Evolutionary conservation across 208 protist species (phyloP), one percentile per base, ranked within the genome.

Genomic region (Leishmania aethiopica): DNA sequence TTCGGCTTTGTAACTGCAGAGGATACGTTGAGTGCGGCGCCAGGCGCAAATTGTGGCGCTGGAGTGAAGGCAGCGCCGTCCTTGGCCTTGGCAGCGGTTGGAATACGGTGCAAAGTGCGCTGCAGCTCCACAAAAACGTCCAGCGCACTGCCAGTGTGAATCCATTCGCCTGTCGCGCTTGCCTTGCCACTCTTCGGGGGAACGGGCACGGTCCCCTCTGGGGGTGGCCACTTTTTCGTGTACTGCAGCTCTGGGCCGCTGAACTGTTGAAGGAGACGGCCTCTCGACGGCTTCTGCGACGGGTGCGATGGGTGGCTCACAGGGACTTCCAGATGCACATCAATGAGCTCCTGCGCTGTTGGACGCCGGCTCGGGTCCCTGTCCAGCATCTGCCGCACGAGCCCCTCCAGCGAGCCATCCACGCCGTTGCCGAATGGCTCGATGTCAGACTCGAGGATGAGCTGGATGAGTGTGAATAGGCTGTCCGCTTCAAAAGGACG

Each of bases 311-410:
- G 94, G 72, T 97, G 94, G 72, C 90, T 94, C 28, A 75, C 66
- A 28, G 93, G 92, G 62, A 97, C 92, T 70, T 93, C 86, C 49
- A 96, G 84, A 78, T 96, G 88, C 35, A 91, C 86, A 79, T 96
- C 89, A 74, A 97, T 95, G 42, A 97, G 90, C 35, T 90, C 90
- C 86, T 96, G 92, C 17, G 94, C 92, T 17, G 91, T 94, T 22
- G 94, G 94, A 13, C 94, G 91, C 0, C 93, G 79, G 22, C 80
- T 72, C 4, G 94, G 94, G 55, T 95, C 70, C 75, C 94, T 92
- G 69, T 88, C 90, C 8, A 97, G 88, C 94, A 97, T 97, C 55
- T 89, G 79, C n/a, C 78, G 80, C 72, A 97, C 92, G 67, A 97
- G 91, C 10, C 89, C 87, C 79, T 96, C 93, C 77, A 97, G 91